Base-by-base conservation (phyloP, 495 filamentous ascomycete genomes). In the Penicillium robsamsonii region DNA sequence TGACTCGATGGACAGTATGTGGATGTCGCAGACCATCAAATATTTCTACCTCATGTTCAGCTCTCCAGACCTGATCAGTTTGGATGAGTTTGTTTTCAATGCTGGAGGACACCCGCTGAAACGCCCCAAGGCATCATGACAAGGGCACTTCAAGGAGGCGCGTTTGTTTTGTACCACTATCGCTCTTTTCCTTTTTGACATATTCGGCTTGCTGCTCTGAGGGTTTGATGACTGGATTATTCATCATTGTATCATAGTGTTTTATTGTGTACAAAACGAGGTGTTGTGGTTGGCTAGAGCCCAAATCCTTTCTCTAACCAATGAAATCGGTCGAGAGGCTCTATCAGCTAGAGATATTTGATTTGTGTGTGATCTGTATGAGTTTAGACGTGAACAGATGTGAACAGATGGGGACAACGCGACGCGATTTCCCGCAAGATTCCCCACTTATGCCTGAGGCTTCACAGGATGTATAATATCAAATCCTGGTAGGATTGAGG, bases 81-180 rank as follows among this genome's bases (percentile, higher is more conserved):
- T 91, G 61, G 87, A 92, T 69, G 78, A 90, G 18, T 91, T 78
- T 76, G 87, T 91, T 18, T 79, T 91, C 64, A 82, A 79, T 56
- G 79, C 79, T 6, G 79, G 76, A 55, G 79, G 75, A 25, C 79
- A 82, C 64, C 79, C 79, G 4, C 65, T 77, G 25, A 58, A 49
- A 51, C 50, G 55, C 2, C 55, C 57, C 7, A 17, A 42, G n/a
- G 10, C 17, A 15, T 24, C 27, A 53, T 43, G 50, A 22, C 7
- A 42, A 11, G 25, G 13, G 15, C 15, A 9, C 11, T 29, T 17
- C 12, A 44, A 25, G 13, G 22, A 46, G n/a, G 43, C 20, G 5
- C 0, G n/a, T 8, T 5, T 22, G 17, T 5, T 22, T 22, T 17
- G 24, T 45, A n/a, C 24, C 24, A 27, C 20, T 6, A 5, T 29